A percentile compares a stretch with the other conserved stretches of the same genome.
phyloP scores from a whole-genome alignment of 805 yeast species.

The Ogataea thermomethanolica region DNA sequence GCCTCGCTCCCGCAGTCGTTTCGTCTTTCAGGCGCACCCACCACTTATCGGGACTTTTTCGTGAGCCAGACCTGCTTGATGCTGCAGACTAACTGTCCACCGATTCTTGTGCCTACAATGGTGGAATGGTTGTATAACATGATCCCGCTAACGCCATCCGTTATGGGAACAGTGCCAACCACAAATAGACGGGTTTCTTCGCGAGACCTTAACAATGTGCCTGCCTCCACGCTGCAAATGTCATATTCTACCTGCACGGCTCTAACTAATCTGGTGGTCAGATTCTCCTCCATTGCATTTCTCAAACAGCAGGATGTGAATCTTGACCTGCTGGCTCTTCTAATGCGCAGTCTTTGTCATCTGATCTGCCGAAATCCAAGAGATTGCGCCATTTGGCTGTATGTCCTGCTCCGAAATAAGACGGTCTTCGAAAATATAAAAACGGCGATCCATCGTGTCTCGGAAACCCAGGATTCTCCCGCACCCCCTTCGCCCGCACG shows the following conservation, averaged over 20 bases:
- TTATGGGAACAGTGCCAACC: slow-evolving; percentile 13
- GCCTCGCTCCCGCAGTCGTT: slow-evolving; percentile 50
- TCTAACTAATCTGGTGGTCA: slow-evolving; percentile 42
- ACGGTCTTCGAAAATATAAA: slow-evolving; percentile 36
- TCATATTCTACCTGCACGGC: slow-evolving; percentile 49
- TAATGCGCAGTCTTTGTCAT: slow-evolving; percentile 54
- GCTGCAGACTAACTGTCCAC: slow-evolving; percentile 35
- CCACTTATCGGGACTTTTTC: slow-evolving; percentile 62
- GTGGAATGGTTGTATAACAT: slow-evolving; percentile 62
- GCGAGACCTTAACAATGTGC: slow-evolving; percentile 7
- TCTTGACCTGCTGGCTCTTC: slow-evolving; percentile 53
- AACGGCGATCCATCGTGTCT: slow-evolving; percentile 32
- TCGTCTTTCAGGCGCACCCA: slow-evolving; percentile 37
- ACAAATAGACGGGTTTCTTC: slow-evolving; percentile 17
- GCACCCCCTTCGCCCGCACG: background rate
- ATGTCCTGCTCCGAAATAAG: slow-evolving; percentile 43
- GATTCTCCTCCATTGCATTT: slow-evolving; percentile 36
- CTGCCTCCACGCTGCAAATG: slow-evolving; percentile 33
- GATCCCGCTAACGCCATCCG: slow-evolving; percentile 38
- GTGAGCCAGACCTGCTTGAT: slow-evolving; percentile 49
- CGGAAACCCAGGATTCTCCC: slow-evolving; percentile 20
- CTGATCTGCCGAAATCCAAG: slow-evolving; percentile 48
- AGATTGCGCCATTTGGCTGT: slow-evolving; percentile 53
- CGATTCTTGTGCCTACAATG: slow-evolving; percentile 42
- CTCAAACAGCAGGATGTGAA: slow-evolving; percentile 41